Percentiles rank a stretch among this genome's conserved stretches.
phyloP scores from a whole-genome alignment of 1,139 yeast genomes.

The Sugiyamaella pinicola region DNA sequence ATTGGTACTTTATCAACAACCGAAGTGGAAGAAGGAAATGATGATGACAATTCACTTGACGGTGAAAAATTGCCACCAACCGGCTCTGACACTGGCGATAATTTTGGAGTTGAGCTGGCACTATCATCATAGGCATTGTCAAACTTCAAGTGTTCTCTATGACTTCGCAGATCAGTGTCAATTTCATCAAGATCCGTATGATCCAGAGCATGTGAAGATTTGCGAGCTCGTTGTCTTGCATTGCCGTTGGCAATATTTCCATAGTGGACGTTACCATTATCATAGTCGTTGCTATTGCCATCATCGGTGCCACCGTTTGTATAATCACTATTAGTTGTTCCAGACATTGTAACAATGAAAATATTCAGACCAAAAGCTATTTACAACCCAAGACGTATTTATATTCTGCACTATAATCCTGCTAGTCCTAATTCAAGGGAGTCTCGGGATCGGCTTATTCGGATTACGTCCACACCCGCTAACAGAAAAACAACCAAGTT shows the following conservation, averaged over 20 bases:
- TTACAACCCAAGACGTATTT: too few relatives aligned
- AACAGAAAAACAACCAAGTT: too few relatives aligned
- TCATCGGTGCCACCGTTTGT: background rate
- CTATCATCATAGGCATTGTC: constrained; percentile 33
- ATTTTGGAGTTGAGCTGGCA: constrained; percentile 24
- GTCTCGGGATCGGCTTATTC: background rate
- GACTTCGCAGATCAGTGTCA: constrained; percentile 11
- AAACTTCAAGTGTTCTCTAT: constrained; percentile 26
- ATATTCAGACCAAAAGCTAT: too few relatives aligned
- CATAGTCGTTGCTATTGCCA: background rate
- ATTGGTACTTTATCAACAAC: background rate
- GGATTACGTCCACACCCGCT: background rate
- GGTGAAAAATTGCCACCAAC: background rate
- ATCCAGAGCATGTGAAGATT: background rate
- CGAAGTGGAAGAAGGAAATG: background rate
- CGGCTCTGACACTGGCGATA: constrained; percentile 8
- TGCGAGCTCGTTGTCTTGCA: background rate
- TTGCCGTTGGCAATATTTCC: background rate
- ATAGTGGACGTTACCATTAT: background rate
- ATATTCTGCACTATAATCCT: background rate
- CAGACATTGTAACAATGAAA: background rate
- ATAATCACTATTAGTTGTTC: background rate
- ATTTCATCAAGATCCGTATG: constrained; percentile 1
- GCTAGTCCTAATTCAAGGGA: background rate
- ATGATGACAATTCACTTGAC: background rate